Evolutionary conservation across 495 filamentous ascomycete genomes (phyloP), one percentile per base, ranked within the genome.

Genomic region (Penicillium argentinense): DNA sequence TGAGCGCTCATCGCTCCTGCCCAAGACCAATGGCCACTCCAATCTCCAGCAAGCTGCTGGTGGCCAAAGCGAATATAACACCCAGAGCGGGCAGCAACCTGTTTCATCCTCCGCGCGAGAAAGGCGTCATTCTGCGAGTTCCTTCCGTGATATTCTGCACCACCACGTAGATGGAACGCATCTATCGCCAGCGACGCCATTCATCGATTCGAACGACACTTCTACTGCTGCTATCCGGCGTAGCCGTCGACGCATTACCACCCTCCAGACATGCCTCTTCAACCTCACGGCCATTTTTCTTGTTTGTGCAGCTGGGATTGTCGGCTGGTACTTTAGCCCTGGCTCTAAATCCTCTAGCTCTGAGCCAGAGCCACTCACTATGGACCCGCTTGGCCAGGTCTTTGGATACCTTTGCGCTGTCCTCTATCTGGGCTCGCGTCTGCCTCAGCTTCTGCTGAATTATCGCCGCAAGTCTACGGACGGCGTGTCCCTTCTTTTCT

Each of bases 391-490:
- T 63, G 93, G 93, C 25, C 93, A 95, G 59, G 66, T 89, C 8
- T 95, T 92, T 54, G 89, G 89, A 25, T 95, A 89, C 62, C 66
- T 93, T 27, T 93, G 88, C 67, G 93, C 93, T 1, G 71, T 78
- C 2, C 74, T 97, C 12, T 98, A 98, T 58, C 85, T 97, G 11
- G 90, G 88, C 16, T 90, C 85, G 0, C 82, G 93, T 5, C 59
- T 97, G 8, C 93, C 93, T 0, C 93, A 98, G 65, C 73, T 98
- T 6, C 70, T 96, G 4, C 80, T 97, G 23, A 98, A 98, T 61
- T 92, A 85, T 67, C 78, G 84, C 1, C 83, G 93, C 28, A 96
- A 93, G 65, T 87, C 82, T 22, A 96, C 91, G 1, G 91, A 96
- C 23, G 93, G 92, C 2, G 82, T 98, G 4, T 90, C 86, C 14